phyloP scores from a whole-genome alignment of 176 grass and related monocot species.

The Oryza meyeriana region DNA sequence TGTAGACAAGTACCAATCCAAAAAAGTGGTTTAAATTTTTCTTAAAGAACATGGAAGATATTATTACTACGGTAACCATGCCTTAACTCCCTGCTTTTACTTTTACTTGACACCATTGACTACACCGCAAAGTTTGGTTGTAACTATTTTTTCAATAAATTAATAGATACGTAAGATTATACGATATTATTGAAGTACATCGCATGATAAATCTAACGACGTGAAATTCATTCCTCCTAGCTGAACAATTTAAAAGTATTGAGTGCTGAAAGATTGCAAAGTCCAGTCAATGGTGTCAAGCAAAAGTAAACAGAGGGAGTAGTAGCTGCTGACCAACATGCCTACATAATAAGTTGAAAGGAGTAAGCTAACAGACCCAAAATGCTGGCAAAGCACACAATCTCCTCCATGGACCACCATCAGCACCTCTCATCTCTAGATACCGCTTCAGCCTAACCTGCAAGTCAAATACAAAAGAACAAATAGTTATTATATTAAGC shows the following conservation, averaged over 20 bases:
- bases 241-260: no score
- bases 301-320: background rate
- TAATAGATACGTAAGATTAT: no score
- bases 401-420: conserved; percentile 97
- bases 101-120: background rate
- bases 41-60: background rate
- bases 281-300: no score
- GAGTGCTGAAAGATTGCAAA: no score
- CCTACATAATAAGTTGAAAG: background rate
- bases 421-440: conserved; percentile 98
- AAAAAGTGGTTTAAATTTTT: background rate
- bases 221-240: no score
- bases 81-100: background rate
- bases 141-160: no score
- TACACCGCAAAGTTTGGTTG: background rate
- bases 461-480: conserved; percentile 22
- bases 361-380: conserved; percentile 58
- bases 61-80: background rate
- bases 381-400: conserved; percentile 95
- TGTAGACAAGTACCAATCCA: conserved; percentile 27
- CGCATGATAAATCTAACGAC: no score
- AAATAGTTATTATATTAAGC: conserved; percentile 16
- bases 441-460: conserved; percentile 98
- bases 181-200: no score
- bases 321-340: background rate